Evolutionary conservation across 371 early-diverging fungal species (phyloP), one percentile per base, ranked within the genome.

Genomic region (Mortierella sp.): DNA sequence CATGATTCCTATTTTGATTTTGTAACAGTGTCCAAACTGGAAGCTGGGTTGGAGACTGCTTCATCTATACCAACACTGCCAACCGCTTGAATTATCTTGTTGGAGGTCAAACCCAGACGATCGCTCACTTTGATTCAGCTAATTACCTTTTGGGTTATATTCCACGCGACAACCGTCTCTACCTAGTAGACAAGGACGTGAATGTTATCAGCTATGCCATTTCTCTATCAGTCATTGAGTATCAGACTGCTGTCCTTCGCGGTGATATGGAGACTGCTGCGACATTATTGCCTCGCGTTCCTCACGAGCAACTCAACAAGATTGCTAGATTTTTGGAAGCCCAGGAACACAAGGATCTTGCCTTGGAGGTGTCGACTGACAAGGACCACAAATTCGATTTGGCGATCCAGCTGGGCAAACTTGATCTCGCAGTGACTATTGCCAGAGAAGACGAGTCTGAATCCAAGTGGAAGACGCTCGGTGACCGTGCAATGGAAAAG

Each of bases 41-140:
- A 43, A 90, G 90, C 69, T 99, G 99, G 99, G 95, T 97, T 65
- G 99, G 98, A 45, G 98, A 98, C 85, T 97, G 98, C 85, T 97
- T 99, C 83, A 96, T 99, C 70, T 98, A 97, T 87, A 95, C 97
- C 54, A 96, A 94, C 81, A 79, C 90, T 18, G 87, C 91, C 66
- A 97, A 97, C 85, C 93, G 98, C 35, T 88, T 98, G 73, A 97
- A 95, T 86, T 98, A 98, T 74, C 85, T 98, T 35, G 97, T 99
- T 5, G 98, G 98, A 57, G 93, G 92, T 5, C 96, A 96, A 84
- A 90, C 93, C 8, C 94, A 94, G 64, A 97, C 97, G 10, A 92
- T 99, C 78, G 93, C 94, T 76, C 98, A 98, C 77, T 97, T 97
- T 84, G 98, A 97, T 86, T 86, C 86, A 87, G 92, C 90, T 43